Conservation (phyloP, 2,329 filamentous ascomycete genomes). For the Penicillium sumatraense region DNA sequence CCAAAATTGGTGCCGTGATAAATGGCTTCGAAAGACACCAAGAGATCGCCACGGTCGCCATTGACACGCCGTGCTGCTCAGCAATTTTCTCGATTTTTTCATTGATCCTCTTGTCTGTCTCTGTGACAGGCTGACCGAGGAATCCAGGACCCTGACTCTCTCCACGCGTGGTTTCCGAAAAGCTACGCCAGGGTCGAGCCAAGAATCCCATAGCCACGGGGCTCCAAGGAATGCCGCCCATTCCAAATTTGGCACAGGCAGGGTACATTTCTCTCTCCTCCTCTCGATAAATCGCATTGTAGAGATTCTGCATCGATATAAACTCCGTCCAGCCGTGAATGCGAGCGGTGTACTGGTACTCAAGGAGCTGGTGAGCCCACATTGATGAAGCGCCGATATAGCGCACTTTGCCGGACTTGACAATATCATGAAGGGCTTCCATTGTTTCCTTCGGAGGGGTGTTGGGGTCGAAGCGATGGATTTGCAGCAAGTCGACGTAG, state of each 20-base stretch:
- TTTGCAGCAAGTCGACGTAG: constrained; percentile 59
- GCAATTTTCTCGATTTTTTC: constrained; percentile 60
- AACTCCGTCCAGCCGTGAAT: constrained; percentile 65
- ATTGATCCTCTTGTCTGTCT: constrained; percentile 47
- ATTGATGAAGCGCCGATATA: constrained; percentile 44
- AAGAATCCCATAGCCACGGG: constrained; percentile 33
- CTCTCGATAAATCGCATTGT: constrained; percentile 65
- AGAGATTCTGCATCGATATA: constrained; percentile 63
- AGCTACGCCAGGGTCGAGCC: constrained; percentile 27
- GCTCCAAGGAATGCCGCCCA: constrained; percentile 51
- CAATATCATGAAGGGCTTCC: constrained; percentile 50
- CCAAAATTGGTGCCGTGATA: constrained; percentile 35
- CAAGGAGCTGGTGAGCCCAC: constrained; percentile 36
- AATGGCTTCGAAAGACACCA: constrained; percentile 54
- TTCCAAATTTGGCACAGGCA: constrained; percentile 53
- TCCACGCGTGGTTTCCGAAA: constrained; percentile 24
- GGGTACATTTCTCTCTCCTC: constrained; percentile 64
- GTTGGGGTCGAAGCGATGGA: constrained; percentile 52
- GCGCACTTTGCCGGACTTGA: constrained; percentile 38
- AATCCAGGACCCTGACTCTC: constrained; percentile 15
- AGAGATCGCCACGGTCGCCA: constrained; percentile 65
- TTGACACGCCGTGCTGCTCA: constrained; percentile 58
- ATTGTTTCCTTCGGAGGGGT: constrained; percentile 57
- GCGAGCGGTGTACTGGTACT: constrained; percentile 60
- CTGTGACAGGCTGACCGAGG: constrained; percentile 20